phyloP scores from a whole-genome alignment of 148 eudicot species.

The Vaccinium vitisidaea region DNA sequence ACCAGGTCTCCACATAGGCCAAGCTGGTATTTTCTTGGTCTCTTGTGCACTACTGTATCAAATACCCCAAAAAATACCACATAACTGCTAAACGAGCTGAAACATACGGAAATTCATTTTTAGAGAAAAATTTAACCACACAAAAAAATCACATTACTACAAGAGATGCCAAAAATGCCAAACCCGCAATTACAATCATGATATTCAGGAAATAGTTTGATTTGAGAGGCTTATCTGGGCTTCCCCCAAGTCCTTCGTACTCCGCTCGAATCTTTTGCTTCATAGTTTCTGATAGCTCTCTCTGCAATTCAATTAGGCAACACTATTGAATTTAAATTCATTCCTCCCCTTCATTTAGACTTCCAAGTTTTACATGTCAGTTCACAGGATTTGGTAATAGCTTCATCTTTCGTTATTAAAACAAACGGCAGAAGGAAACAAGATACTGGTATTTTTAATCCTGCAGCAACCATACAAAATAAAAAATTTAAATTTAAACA shows the following conservation, averaged over 20 bases:
- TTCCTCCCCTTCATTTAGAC: constrained; percentile 42
- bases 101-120: constrained; percentile 3
- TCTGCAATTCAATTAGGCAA: constrained; percentile 79
- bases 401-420: constrained; percentile 59
- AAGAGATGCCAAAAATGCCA: constrained; percentile 78
- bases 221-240: constrained; percentile 89
- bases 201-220: constrained; percentile 94
- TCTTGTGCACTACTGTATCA: not conserved
- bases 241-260: constrained; percentile 72
- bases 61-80: not conserved
- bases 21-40: not conserved
- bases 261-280: constrained; percentile 82
- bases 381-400: constrained; percentile 39
- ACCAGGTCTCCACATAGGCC: not conserved
- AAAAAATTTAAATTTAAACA: constrained; percentile 22
- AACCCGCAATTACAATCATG: constrained; percentile 71
- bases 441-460: constrained; percentile 51
- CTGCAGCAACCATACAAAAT: constrained; percentile 74
- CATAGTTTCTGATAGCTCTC: constrained; percentile 76
- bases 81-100: constrained; percentile 6
- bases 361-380: constrained; percentile 42
- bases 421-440: constrained; percentile 48
- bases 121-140: not conserved
- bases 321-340: constrained; percentile 46
- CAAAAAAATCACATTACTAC: constrained; percentile 42